phyloP scores from a whole-genome alignment of 2,329 filamentous ascomycete species.

The Xylariaceae sp. region DNA sequence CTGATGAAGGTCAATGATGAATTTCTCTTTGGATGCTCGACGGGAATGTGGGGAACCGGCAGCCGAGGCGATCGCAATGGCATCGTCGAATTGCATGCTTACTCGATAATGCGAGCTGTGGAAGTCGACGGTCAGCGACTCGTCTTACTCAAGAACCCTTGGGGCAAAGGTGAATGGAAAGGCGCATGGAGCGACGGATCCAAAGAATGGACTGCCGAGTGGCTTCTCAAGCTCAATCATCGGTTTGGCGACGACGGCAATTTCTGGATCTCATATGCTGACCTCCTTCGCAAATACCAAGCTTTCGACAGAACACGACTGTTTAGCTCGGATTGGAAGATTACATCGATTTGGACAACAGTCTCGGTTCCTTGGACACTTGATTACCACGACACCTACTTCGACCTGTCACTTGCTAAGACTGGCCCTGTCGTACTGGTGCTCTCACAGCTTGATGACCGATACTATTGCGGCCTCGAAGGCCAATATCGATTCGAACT shows the following conservation, averaged over 20 bases:
- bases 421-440: slow-evolving; percentile 53
- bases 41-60: slow-evolving; percentile 45
- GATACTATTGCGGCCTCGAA: slow-evolving; percentile 56
- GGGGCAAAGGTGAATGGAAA: slow-evolving; percentile 78
- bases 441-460: slow-evolving; percentile 55
- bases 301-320: slow-evolving; percentile 58
- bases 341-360: slow-evolving; percentile 48
- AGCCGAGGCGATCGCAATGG: slow-evolving; percentile 50
- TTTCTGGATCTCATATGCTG: slow-evolving; percentile 59
- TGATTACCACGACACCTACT: slow-evolving; percentile 54
- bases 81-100: slow-evolving; percentile 58
- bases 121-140: slow-evolving; percentile 63
- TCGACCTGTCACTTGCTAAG: slow-evolving; percentile 48
- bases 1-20: slow-evolving; percentile 75
- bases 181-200: slow-evolving; percentile 81
- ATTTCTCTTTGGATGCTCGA: slow-evolving; percentile 66
- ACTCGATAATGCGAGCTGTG: slow-evolving; percentile 57
- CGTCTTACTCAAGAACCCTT: slow-evolving; percentile 70
- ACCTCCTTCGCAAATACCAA: slow-evolving; percentile 58
- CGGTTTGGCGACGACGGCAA: slow-evolving; percentile 74
- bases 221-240: slow-evolving; percentile 69
- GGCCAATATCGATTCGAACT: slow-evolving; percentile 56
- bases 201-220: slow-evolving; percentile 80
- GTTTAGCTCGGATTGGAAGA: slow-evolving; percentile 54
- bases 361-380: slow-evolving; percentile 55